These are phyloP conservation scores for Lasiodiplodia theobromae DNA, from an alignment of 2,329 filamentous ascomycete species.

Conservation along the genomic window DNA sequence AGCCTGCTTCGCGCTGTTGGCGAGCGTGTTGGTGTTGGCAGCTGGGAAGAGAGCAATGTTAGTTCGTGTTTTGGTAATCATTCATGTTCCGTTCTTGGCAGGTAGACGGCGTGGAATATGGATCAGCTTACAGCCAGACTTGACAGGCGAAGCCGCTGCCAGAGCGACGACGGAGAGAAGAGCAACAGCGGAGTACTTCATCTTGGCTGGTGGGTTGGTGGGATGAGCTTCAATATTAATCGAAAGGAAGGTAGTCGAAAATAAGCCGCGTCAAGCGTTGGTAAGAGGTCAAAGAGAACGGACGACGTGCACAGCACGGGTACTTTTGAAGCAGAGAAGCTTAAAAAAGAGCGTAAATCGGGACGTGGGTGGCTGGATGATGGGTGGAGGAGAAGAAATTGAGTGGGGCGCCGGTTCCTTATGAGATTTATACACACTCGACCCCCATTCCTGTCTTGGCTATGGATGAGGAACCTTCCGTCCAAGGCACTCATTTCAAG, in stretches of 20 bases:
- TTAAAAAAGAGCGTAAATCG: slow-evolving; percentile 25
- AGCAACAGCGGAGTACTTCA: slow-evolving; percentile 38
- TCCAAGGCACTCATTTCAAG: neutral
- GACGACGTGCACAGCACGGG: slow-evolving; percentile 18
- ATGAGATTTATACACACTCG: slow-evolving; percentile 8
- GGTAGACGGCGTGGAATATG: neutral
- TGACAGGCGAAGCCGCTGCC: slow-evolving; percentile 36
- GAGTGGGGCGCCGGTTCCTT: neutral
- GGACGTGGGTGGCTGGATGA: slow-evolving; percentile 9
- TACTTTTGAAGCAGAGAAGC: slow-evolving; percentile 7
- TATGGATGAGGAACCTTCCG: neutral
- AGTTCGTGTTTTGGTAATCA: neutral
- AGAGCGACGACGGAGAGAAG: slow-evolving; percentile 36
- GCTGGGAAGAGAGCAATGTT: neutral
- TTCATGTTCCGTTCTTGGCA: neutral
- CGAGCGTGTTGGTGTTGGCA: slow-evolving; percentile 9
- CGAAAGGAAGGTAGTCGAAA: slow-evolving; percentile 18
- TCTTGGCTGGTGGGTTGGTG: slow-evolving; percentile 28
- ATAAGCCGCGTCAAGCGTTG: slow-evolving; percentile 14
- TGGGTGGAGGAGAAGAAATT: slow-evolving; percentile 1
- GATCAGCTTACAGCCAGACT: slow-evolving; percentile 35
- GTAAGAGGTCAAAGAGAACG: slow-evolving; percentile 6
- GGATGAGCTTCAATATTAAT: neutral
- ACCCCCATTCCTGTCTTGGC: neutral
- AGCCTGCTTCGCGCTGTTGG: slow-evolving; percentile 1